phyloP scores from a whole-genome alignment of 495 filamentous ascomycete species.

The Filosporella fistucella region DNA sequence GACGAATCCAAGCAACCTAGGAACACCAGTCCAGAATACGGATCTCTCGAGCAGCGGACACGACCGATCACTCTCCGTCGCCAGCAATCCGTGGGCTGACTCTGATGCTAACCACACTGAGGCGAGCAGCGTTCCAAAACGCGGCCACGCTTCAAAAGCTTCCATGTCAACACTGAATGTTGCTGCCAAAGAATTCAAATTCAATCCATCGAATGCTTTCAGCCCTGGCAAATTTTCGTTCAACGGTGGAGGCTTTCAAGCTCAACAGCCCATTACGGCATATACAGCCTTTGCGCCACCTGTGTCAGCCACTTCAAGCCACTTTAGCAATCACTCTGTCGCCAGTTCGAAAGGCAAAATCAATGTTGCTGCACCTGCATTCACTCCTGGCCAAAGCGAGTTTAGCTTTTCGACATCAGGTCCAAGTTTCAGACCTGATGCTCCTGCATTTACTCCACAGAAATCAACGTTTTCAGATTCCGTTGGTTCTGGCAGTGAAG shows the following conservation, averaged over 20 bases:
- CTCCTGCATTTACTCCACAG: constrained; percentile 72
- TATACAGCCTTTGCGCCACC: constrained; percentile 18
- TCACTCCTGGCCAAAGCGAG: constrained; percentile 62
- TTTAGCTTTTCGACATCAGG: constrained; percentile 71
- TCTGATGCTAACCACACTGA: constrained; percentile 9
- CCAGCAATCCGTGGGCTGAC: constrained; percentile 26
- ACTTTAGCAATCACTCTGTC: constrained; percentile 20
- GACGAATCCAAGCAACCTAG: constrained; percentile 70
- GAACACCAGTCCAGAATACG: constrained; percentile 47
- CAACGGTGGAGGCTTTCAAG: constrained; percentile 50
- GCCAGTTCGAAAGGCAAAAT: constrained; percentile 36
- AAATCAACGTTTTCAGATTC: constrained; percentile 31
- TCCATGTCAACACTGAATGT: constrained; percentile 81
- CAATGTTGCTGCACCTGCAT: constrained; percentile 65
- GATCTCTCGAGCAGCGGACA: constrained; percentile 14
- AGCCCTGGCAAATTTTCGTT: constrained; percentile 55
- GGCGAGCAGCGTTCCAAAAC: constrained; percentile 2
- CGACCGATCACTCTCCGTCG: constrained; percentile 12
- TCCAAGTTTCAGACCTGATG: constrained; percentile 74
- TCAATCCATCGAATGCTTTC: constrained; percentile 63
- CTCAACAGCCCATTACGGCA: constrained; percentile 23
- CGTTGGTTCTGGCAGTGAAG: constrained; percentile 31
- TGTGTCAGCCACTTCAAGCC: constrained; percentile 18
- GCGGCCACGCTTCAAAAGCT: constrained; percentile 54
- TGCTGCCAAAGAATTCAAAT: constrained; percentile 81